Evolutionary conservation across 2,329 filamentous ascomycete species (phyloP), one percentile per base, ranked within the genome.

Genomic region (Beauveria varroae): DNA sequence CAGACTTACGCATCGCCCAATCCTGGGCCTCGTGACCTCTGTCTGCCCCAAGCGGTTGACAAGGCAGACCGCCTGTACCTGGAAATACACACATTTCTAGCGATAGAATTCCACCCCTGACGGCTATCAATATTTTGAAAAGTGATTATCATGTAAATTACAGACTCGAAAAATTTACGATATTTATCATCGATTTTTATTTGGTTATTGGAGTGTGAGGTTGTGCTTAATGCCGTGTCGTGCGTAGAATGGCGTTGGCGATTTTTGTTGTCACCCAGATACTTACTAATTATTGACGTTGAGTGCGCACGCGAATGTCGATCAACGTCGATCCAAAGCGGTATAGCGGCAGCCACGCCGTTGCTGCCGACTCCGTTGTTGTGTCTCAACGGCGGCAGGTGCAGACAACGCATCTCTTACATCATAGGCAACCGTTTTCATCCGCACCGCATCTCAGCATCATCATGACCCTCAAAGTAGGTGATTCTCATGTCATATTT

Each of bases 401-500:
- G 34, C 37, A 43, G 30, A 16, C 30, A 43, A 46, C 61, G 41
- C 59, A 54, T 51, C 49, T 63, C 63, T 63, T 59, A 65, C 51
- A 61, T 64, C 60, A 46, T 57, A 59, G 22, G 26, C 12, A n/a
- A 8, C 20, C 10, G 14, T 24, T 40, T 51, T 44, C 60, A 63
- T 62, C 52, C 56, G 4, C 41, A 16, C 14, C n/a, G 40, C 30
- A 14, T n/a, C 16, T 14, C 5, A 20, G 10, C 28, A 44, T 46
- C 58, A 62, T 53, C 34, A 75, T 75, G 73, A 67, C 71, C 49
- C 64, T 73, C 63, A 75, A 75, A 67, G 73, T 70, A 63, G 41
- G 49, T 46, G 10, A 12, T 51, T 40, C 26, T 18, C n/a, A 18
- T 37, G 34, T 37, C 34, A 37, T 14, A 6, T 6, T 37, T 37